Conservation (phyloP, 1,139 yeast genomes). For the Pichia sp. region DNA sequence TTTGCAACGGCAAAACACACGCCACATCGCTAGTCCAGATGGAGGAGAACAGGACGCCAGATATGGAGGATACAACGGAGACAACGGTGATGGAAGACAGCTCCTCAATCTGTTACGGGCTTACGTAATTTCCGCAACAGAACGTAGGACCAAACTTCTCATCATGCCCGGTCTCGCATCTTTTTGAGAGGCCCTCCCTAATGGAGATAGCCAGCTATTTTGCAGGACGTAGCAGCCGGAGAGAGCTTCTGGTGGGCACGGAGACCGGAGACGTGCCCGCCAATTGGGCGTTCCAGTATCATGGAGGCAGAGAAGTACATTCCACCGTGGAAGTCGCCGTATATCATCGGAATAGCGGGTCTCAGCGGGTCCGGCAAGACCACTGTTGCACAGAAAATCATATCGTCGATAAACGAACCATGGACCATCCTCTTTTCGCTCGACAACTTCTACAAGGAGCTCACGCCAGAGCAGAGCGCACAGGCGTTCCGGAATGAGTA, state of each 20-base stretch:
- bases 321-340: conserved; percentile 97
- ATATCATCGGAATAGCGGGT: conserved; percentile 92
- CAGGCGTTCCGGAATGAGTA: conserved; percentile 62
- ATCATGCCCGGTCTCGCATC: not conserved
- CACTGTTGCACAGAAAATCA: conserved; percentile 79
- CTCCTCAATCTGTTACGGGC: not conserved
- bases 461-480: conserved; percentile 54
- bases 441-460: conserved; percentile 85
- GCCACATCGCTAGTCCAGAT: too few relatives aligned
- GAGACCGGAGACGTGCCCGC: not conserved
- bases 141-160: too few relatives aligned
- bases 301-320: conserved; percentile 39
- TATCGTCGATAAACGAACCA: conserved; percentile 78
- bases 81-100: too few relatives aligned
- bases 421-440: conserved; percentile 92
- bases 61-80: too few relatives aligned
- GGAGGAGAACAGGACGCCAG: too few relatives aligned
- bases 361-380: conserved; percentile 95
- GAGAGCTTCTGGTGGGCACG: not conserved
- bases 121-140: not conserved
- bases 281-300: not conserved
- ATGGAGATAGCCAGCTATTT: not conserved
- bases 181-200: not conserved
- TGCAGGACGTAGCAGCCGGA: not conserved
- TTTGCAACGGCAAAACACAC: too few relatives aligned